phyloP scores from a whole-genome alignment of 495 filamentous ascomycete species.

The Peziza echinospora region DNA sequence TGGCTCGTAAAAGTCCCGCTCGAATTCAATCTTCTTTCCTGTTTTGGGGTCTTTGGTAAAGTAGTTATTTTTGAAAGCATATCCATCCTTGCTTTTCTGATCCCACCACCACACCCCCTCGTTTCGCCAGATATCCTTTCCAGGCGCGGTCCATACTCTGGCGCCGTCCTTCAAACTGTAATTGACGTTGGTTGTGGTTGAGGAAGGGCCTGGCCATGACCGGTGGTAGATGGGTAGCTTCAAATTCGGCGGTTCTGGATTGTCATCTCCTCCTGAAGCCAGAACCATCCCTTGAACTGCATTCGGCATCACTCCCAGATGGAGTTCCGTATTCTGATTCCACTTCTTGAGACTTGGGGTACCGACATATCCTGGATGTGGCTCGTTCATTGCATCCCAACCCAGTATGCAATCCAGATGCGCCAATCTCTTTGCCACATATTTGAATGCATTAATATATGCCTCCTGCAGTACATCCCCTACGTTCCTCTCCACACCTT shows the following conservation, averaged over 20 bases:
- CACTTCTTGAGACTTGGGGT: conserved; percentile 10
- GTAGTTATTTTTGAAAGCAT: conserved; percentile 32
- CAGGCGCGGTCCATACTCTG: conserved; percentile 9
- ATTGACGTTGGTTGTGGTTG: conserved; percentile 3
- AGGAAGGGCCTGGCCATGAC: conserved; percentile 18
- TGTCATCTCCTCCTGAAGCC: conserved; percentile 7
- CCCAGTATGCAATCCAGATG: conserved; percentile 29
- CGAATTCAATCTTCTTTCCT: conserved; percentile 39
- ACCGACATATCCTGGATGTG: conserved; percentile 23
- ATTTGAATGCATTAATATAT: conserved; percentile 38
- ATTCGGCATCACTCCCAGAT: conserved; percentile 18
- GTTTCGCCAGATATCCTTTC: conserved; percentile 15
- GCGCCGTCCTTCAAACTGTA: conserved; percentile 9
- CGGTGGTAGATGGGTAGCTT: conserved; percentile 5
- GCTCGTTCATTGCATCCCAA: conserved; percentile 57
- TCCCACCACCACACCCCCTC: conserved; percentile 14
- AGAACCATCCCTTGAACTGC: conserved; percentile 15
- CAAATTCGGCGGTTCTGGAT: neutral
- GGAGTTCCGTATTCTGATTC: conserved; percentile 18
- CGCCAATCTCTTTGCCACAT: conserved; percentile 24
- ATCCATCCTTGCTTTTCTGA: neutral
- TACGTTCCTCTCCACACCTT: conserved; percentile 39
- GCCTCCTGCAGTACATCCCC: conserved; percentile 51
- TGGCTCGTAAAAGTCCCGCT: conserved; percentile 22
- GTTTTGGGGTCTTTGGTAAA: conserved; percentile 40